Evolutionary conservation across 2,329 filamentous ascomycete genomes (phyloP).

Genomic region (Botrytis pseudocinerea): DNA sequence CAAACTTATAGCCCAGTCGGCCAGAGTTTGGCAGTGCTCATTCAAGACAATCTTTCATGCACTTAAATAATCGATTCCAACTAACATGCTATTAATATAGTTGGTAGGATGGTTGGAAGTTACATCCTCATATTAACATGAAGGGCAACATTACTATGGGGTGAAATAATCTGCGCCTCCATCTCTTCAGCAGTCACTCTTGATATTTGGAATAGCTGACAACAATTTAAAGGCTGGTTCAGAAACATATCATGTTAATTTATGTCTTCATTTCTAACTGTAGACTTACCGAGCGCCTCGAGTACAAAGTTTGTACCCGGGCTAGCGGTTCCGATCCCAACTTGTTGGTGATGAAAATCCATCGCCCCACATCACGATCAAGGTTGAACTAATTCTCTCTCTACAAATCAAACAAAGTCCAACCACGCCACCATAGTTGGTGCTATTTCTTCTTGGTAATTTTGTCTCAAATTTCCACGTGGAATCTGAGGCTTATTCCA

Average conservation of each 20-base stretch:
- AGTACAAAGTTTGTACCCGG: background rate
- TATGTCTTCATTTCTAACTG: background rate
- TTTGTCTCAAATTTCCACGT: background rate
- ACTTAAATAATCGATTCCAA: background rate
- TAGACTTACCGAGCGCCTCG: background rate
- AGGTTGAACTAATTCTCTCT: background rate
- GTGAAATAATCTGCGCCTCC: background rate
- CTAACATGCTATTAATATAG: background rate
- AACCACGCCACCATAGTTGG: background rate
- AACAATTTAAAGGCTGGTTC: background rate
- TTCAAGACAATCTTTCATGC: background rate
- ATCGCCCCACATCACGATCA: background rate
- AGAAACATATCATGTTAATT: background rate
- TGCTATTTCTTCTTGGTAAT: background rate
- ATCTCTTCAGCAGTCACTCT: background rate
- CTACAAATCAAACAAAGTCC: background rate
- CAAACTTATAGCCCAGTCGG: background rate
- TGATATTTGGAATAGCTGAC: background rate
- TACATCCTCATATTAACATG: background rate
- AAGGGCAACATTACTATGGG: background rate
- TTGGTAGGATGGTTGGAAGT: background rate
- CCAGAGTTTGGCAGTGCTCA: background rate
- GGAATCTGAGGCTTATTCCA: background rate
- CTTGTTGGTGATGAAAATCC: slow-evolving; percentile 3
- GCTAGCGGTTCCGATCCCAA: background rate